Percentiles rank a stretch among this genome's conserved stretches.
phyloP scores from a whole-genome alignment of 352 stramenopile genomes.

The Globisporangium iwayamae region DNA sequence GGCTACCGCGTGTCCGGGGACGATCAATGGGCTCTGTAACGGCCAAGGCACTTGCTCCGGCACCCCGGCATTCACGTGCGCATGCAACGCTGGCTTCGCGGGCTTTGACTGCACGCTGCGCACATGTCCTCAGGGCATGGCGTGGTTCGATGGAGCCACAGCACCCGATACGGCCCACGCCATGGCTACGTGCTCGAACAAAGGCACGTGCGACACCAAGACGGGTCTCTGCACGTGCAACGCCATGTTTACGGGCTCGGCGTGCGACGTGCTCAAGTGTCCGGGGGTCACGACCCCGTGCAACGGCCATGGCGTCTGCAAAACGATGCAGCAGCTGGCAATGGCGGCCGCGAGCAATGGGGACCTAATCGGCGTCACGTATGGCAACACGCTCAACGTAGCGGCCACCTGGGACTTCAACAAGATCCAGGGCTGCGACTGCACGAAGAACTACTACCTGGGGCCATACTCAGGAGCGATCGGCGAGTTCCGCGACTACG shows the following conservation, averaged over 20 bases:
- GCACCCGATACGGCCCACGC: constrained; percentile 48
- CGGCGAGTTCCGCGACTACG: constrained; percentile 48
- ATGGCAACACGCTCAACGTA: constrained; percentile 58
- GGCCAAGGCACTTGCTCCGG: constrained; percentile 40
- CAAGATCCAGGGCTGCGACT: constrained; percentile 84
- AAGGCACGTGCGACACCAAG: constrained; percentile 45
- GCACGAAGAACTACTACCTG: constrained; percentile 57
- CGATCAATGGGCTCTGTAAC: constrained; percentile 35
- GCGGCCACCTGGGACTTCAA: constrained; percentile 76
- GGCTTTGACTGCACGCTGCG: constrained; percentile 54
- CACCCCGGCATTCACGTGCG: constrained; percentile 45
- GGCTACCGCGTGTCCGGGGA: constrained; percentile 34
- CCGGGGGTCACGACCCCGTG: constrained; percentile 37
- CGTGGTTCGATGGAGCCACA: constrained; percentile 69
- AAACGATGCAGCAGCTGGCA: constrained; percentile 71
- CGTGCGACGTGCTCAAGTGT: constrained; percentile 67
- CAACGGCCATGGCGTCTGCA: constrained; percentile 69
- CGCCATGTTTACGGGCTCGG: constrained; percentile 67
- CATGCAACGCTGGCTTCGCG: constrained; percentile 55
- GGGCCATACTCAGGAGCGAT: constrained; percentile 55
- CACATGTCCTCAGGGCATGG: constrained; percentile 44
- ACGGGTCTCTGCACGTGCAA: constrained; percentile 63
- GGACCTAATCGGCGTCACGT: constrained; percentile 48
- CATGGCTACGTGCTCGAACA: constrained; percentile 45
- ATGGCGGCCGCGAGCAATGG: constrained; percentile 30